Conservation (phyloP, 106 monocot species). For the Phalaenopsis aphrodite region DNA sequence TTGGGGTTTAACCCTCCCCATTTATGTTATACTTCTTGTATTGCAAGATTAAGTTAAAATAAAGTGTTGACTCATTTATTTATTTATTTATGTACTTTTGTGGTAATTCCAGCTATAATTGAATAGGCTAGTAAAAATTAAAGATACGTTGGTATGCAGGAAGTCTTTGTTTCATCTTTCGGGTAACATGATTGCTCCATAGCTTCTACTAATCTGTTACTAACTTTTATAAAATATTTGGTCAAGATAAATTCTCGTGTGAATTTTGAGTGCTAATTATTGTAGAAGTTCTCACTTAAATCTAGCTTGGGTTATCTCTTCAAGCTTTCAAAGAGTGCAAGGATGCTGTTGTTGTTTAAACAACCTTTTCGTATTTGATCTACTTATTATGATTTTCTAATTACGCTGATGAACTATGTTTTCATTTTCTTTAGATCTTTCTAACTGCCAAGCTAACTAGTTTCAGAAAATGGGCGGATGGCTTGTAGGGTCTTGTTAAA, state of each 20-base stretch:
- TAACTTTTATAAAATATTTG: background rate
- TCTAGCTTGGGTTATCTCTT: background rate
- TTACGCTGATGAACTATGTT: background rate
- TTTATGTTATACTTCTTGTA: background rate
- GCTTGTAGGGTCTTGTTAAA: slow-evolving; percentile 84
- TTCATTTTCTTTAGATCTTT: background rate
- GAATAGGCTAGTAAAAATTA: background rate
- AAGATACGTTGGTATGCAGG: background rate
- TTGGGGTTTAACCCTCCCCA: too few relatives aligned
- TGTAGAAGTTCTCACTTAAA: background rate
- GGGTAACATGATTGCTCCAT: background rate
- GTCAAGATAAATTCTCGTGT: background rate
- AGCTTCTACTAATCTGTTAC: too few relatives aligned
- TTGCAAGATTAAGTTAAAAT: too few relatives aligned
- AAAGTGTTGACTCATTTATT: too few relatives aligned
- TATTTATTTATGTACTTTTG: too few relatives aligned
- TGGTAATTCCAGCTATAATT: background rate
- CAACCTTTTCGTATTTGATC: background rate
- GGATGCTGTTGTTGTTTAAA: background rate
- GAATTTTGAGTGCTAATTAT: background rate
- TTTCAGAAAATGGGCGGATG: background rate
- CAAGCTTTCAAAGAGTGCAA: background rate
- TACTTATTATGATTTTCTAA: background rate
- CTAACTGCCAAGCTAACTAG: background rate
- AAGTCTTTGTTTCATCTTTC: too few relatives aligned